These are phyloP conservation scores for Bacidia rubella DNA, from an alignment of 495 filamentous ascomycete species.

Conservation along the genomic window DNA sequence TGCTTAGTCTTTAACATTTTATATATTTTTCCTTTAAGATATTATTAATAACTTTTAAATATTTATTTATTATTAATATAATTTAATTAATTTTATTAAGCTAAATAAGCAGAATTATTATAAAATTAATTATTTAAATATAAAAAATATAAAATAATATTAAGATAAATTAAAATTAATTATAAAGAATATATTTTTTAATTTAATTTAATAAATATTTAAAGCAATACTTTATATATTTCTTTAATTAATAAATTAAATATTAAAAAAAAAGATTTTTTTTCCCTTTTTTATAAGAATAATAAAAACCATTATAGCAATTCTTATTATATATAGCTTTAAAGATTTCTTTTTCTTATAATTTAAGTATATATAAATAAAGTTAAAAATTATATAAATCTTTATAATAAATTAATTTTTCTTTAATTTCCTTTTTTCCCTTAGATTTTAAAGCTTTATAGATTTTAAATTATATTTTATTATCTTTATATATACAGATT, in stretches of 20 bases:
- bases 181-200: slow-evolving; percentile 1
- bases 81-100: slow-evolving; percentile 5
- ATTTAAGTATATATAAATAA: background rate
- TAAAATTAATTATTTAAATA: slow-evolving; percentile 2
- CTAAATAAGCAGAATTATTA: background rate
- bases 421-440: background rate
- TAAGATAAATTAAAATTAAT: background rate
- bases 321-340: background rate
- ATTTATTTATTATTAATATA: slow-evolving; percentile 4
- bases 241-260: slow-evolving; percentile 6
- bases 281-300: background rate
- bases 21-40: background rate
- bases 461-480: background rate
- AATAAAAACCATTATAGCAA: background rate
- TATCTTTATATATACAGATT: background rate
- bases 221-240: slow-evolving; percentile 1
- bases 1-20: background rate
- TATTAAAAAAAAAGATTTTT: background rate
- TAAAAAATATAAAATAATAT: slow-evolving; percentile 3
- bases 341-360: background rate
- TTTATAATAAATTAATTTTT: background rate
- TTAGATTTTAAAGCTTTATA: background rate
- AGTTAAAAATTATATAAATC: background rate
- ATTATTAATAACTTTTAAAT: background rate
- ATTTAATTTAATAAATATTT: slow-evolving; percentile 1